phyloP scores from a whole-genome alignment of 2,329 filamentous ascomycete genomes.

The Colletotrichum sidae region DNA sequence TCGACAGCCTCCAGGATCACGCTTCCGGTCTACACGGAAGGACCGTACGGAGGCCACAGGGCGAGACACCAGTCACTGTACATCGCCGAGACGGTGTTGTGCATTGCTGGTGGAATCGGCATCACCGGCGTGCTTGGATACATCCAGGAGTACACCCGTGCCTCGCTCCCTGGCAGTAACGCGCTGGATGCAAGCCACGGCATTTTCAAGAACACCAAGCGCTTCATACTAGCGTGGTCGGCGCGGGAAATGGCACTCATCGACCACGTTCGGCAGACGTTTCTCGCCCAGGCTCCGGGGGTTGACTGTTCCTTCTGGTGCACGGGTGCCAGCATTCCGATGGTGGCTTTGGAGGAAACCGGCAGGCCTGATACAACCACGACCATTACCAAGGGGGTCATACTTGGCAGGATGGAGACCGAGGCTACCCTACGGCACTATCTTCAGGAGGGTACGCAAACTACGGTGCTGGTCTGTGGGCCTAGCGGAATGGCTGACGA shows the following conservation, averaged over 20 bases:
- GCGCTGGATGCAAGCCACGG: not conserved
- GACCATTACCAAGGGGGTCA: not conserved
- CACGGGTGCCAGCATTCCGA: slow-evolving; percentile 39
- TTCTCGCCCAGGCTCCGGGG: slow-evolving; percentile 4
- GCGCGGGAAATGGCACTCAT: slow-evolving; percentile 39
- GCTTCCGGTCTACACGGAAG: slow-evolving; percentile 11
- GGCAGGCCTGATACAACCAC: not conserved
- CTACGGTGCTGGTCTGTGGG: slow-evolving; percentile 42
- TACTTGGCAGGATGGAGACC: slow-evolving; percentile 37
- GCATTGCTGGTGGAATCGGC: slow-evolving; percentile 48
- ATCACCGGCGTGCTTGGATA: slow-evolving; percentile 46
- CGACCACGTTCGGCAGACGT: slow-evolving; percentile 29
- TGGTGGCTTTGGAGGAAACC: slow-evolving; percentile 38
- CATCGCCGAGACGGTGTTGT: slow-evolving; percentile 43
- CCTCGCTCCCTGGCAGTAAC: not conserved
- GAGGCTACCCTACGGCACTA: slow-evolving; percentile 38
- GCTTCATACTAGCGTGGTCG: slow-evolving; percentile 43
- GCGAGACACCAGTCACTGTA: slow-evolving; percentile 4
- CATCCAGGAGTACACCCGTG: slow-evolving; percentile 31
- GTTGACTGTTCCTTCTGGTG: slow-evolving; percentile 39
- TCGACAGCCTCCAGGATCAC: not conserved
- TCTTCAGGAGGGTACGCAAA: slow-evolving; percentile 2
- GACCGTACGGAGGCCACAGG: slow-evolving; percentile 11
- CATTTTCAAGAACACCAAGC: slow-evolving; percentile 5
- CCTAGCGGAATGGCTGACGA: slow-evolving; percentile 46